phyloP scores from a whole-genome alignment of 257 asterid species.

The Haberlea rhodopensis region DNA sequence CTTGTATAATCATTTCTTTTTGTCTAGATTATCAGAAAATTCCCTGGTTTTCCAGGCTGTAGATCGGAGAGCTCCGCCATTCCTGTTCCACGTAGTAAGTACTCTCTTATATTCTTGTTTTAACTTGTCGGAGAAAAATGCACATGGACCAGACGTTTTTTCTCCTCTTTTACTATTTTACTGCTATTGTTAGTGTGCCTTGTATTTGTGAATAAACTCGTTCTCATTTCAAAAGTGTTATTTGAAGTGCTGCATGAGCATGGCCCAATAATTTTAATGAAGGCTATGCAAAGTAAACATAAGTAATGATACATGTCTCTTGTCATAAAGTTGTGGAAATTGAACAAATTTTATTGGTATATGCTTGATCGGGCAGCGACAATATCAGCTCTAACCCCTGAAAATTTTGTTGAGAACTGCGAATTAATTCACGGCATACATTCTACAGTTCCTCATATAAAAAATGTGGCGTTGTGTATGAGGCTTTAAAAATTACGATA shows the following conservation, averaged over 20 bases:
- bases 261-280: neutral
- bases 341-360: too few relatives aligned
- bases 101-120: neutral
- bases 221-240: too few relatives aligned
- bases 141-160: neutral
- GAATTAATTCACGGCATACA: neutral
- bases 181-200: neutral
- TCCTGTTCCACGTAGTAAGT: neutral
- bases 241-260: too few relatives aligned
- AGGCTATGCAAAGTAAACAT: neutral
- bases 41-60: constrained; percentile 15
- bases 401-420: neutral
- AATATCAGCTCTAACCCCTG: neutral
- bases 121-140: neutral
- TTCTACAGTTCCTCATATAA: neutral
- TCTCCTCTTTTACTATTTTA: too few relatives aligned
- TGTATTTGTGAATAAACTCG: neutral
- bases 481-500: too few relatives aligned
- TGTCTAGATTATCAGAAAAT: constrained; percentile 3
- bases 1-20: too few relatives aligned
- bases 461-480: too few relatives aligned
- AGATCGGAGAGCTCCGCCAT: constrained; percentile 15
- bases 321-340: too few relatives aligned
- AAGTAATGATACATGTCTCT: too few relatives aligned
- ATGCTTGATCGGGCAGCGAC: neutral